Evolutionary conservation across 768 basidiomycete genomes (phyloP).

Genomic region (Epithele typhae): DNA sequence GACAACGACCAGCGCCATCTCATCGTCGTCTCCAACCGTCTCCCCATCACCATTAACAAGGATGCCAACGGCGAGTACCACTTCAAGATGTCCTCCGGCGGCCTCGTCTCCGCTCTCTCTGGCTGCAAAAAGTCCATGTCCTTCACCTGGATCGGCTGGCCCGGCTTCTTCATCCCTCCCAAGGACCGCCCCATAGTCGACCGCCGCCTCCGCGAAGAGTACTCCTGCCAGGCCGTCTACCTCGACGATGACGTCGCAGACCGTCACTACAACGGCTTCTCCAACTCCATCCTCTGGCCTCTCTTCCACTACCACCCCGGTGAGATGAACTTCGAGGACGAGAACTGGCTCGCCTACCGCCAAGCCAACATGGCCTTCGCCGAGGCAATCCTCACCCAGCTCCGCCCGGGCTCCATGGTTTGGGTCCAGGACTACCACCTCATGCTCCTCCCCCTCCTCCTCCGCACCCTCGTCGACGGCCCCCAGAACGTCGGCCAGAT

Average conservation of each 20-base stretch:
- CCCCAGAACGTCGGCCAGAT: slow-evolving; percentile 50
- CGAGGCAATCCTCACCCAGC: slow-evolving; percentile 75
- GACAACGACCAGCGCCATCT: slow-evolving; percentile 59
- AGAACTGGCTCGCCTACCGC: slow-evolving; percentile 96
- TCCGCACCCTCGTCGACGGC: slow-evolving; percentile 87
- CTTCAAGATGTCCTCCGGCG: slow-evolving; percentile 99
- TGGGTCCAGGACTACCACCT: slow-evolving; percentile 99
- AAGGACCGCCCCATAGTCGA: slow-evolving; percentile 92
- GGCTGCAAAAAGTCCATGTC: slow-evolving; percentile 98
- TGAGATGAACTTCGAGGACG: slow-evolving; percentile 99
- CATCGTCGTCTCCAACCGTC: slow-evolving; percentile 93
- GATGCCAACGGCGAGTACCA: slow-evolving; percentile 91
- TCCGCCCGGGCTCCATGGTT: slow-evolving; percentile 87
- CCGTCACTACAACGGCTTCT: slow-evolving; percentile 96
- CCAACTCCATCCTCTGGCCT: slow-evolving; percentile 99
- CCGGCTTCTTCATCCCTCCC: slow-evolving; percentile 88
- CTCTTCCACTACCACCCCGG: slow-evolving; percentile 99
- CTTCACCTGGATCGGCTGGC: slow-evolving; percentile 98
- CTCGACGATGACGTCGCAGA: slow-evolving; percentile 98
- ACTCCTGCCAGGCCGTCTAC: slow-evolving; percentile 96
- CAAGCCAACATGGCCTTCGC: slow-evolving; percentile 96
- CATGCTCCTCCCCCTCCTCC: slow-evolving; percentile 95
- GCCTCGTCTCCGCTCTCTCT: slow-evolving; percentile 93
- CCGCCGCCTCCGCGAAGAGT: slow-evolving; percentile 89
- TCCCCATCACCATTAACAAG: slow-evolving; percentile 94